Evolutionary conservation across 202 grass and related monocot species (phyloP).

Genomic region (Hordeum pubiflorum): DNA sequence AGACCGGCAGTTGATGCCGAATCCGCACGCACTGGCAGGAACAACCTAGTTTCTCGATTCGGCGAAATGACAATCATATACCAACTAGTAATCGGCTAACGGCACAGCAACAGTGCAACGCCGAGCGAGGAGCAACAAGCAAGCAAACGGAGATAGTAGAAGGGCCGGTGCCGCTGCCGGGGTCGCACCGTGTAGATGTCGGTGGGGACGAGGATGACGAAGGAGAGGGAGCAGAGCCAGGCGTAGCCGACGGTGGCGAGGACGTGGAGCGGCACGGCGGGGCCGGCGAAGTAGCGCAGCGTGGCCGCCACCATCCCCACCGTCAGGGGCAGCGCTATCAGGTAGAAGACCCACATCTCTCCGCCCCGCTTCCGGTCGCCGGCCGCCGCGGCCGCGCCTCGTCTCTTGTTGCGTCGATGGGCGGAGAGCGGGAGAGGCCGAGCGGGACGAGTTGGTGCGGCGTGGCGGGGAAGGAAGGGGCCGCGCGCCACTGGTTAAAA

Average conservation of each 20-base stretch:
- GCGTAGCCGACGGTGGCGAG: slow-evolving; percentile 89
- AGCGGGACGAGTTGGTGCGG: neutral
- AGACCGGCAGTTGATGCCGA: no score
- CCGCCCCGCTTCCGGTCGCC: neutral
- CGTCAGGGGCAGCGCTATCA: slow-evolving; percentile 79
- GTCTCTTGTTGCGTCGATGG: neutral
- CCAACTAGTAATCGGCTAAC: neutral
- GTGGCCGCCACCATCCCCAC: slow-evolving; percentile 74
- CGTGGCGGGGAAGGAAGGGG: neutral
- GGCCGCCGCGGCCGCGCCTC: neutral
- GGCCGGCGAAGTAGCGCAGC: slow-evolving; percentile 93
- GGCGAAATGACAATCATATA: neutral
- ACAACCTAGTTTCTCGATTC: neutral
- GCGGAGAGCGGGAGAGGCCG: neutral
- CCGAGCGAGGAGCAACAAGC: neutral
- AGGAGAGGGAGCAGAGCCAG: slow-evolving; percentile 97
- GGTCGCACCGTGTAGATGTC: slow-evolving; percentile 81
- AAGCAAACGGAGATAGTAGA: neutral
- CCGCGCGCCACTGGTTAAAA: neutral
- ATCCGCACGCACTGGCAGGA: neutral
- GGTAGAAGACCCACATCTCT: slow-evolving; percentile 81
- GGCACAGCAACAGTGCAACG: neutral
- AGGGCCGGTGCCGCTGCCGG: neutral
- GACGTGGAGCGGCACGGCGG: slow-evolving; percentile 68
- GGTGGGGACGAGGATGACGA: slow-evolving; percentile 90